Evolutionary conservation across 306 rosid genomes (phyloP), one percentile per base, ranked within the genome.

Genomic region (Corylus avellana): DNA sequence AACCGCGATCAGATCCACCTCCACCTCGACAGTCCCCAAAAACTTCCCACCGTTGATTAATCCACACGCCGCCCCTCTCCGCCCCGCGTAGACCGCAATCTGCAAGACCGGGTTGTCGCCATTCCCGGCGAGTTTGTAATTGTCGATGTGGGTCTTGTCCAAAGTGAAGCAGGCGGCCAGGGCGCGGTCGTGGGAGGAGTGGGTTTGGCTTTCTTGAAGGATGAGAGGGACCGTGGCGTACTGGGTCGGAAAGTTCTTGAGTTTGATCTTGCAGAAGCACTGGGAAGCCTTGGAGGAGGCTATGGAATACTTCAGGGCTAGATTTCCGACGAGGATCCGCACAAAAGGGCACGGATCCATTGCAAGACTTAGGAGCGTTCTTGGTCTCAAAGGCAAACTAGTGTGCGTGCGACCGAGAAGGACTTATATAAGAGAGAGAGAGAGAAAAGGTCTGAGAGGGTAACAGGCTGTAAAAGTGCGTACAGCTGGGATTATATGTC

Each of bases 331-430:
- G 32, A 90, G 88, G 73, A 93, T 80, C 1, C 94, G 84, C 9
- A 89, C 89, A 39, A 93, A 93, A 39, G 90, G 91, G 78, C 94
- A 91, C 0, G 97, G 97, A 91, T 93, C 96, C 97, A 93, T 93
- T 32, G 68, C 53, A 16, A 5, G 4, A 18, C 12, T 22, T 53
- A 20, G 9, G 29, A 22, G 37, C 13, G 20, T 39, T 17, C n/a
- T 14, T 5, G 25, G 22, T 49, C 48, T 75, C 0, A 50, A 58
- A 58, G 12, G 46, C 46, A 42, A 20, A 14, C 27, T 8, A 44
- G 51, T 16, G 44, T 2, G 14, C 16, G 44, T 49, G 66, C 72
- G 25, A 32, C 35, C 35, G 2, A 53, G 32, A 50, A 17, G 13
- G 35, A 7, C 7, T 42, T 42, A 42, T 42, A 42, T 42, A 6